Evolutionary conservation across 768 basidiomycete species (phyloP).

Genomic region (Hebeloma cylindrosporum): DNA sequence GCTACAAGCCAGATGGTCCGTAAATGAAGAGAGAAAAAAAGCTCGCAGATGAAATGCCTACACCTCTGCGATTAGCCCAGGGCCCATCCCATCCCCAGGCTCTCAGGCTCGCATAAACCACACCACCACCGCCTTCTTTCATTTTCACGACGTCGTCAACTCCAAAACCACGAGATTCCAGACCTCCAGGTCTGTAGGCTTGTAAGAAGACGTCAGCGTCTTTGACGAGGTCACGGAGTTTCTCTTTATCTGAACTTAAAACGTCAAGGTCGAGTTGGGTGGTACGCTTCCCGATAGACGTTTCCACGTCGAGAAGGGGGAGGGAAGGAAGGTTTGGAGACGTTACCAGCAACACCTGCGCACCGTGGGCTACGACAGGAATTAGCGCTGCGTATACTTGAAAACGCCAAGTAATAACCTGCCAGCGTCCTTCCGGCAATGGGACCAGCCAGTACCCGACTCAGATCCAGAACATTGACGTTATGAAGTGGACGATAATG

Average conservation of each 20-base stretch:
- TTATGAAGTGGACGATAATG: constrained; percentile 42
- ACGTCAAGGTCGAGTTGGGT: constrained; percentile 54
- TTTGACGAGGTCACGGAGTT: constrained; percentile 35
- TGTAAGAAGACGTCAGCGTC: constrained; percentile 61
- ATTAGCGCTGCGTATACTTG: background rate
- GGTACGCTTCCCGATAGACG: constrained; percentile 62
- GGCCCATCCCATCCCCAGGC: constrained; percentile 62
- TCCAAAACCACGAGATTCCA: constrained; percentile 50
- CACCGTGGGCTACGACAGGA: constrained; percentile 46
- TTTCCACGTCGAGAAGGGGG: constrained; percentile 54
- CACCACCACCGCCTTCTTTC: constrained; percentile 26
- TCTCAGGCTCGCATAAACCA: constrained; percentile 53
- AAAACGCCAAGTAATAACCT: constrained; percentile 29
- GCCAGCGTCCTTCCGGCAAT: constrained; percentile 56
- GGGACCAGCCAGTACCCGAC: constrained; percentile 59
- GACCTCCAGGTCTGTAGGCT: constrained; percentile 54
- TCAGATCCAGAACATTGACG: constrained; percentile 58
- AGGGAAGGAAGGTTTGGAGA: constrained; percentile 54
- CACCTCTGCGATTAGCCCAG: constrained; percentile 54
- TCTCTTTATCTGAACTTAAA: constrained; percentile 29
- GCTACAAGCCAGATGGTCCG: constrained; percentile 32
- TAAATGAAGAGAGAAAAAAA: background rate
- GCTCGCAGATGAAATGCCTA: constrained; percentile 21
- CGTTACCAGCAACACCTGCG: constrained; percentile 55
- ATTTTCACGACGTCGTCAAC: constrained; percentile 36